These are phyloP conservation scores for Lactifluus echinatus DNA, from an alignment of 768 basidiomycete genomes.

Conservation along the genomic window DNA sequence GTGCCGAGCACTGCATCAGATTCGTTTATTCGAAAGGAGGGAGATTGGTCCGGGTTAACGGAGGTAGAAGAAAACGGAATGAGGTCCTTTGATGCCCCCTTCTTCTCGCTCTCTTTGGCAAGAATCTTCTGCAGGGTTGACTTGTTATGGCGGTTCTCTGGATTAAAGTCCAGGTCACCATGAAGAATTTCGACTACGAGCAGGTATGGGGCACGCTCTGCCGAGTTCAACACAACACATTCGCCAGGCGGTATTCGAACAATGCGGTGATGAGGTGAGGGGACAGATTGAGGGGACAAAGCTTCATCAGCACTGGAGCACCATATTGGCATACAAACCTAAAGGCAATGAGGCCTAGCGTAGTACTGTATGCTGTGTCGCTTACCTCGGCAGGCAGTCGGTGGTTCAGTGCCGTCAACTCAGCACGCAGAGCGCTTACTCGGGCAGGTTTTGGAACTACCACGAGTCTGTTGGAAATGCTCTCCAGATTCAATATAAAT, in stretches of 20 bases:
- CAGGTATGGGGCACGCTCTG: constrained; percentile 90
- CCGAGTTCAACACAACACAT: constrained; percentile 95
- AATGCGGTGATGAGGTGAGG: constrained; percentile 82
- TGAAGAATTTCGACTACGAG: constrained; percentile 86
- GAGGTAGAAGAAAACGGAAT: constrained; percentile 24
- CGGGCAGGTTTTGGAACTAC: constrained; percentile 91
- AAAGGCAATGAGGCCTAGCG: constrained; percentile 12
- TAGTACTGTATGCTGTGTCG: not conserved
- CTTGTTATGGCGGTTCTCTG: constrained; percentile 70
- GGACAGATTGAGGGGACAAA: constrained; percentile 30
- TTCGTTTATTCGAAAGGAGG: constrained; percentile 9
- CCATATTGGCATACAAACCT: constrained; percentile 90
- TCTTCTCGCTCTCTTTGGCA: constrained; percentile 51
- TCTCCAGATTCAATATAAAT: constrained; percentile 83
- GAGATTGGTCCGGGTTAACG: not conserved
- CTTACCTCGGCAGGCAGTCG: constrained; percentile 90
- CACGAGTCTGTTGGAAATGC: constrained; percentile 84
- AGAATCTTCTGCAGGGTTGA: constrained; percentile 77
- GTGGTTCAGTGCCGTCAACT: constrained; percentile 91
- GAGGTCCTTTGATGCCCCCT: constrained; percentile 50
- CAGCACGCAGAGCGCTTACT: constrained; percentile 92
- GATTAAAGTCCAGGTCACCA: constrained; percentile 90
- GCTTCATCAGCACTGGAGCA: constrained; percentile 62
- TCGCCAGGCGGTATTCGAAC: constrained; percentile 97
- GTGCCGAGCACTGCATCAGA: constrained; percentile 24